Conservation (phyloP, 2,329 filamentous ascomycete genomes). For the Beauveria bassiana region DNA sequence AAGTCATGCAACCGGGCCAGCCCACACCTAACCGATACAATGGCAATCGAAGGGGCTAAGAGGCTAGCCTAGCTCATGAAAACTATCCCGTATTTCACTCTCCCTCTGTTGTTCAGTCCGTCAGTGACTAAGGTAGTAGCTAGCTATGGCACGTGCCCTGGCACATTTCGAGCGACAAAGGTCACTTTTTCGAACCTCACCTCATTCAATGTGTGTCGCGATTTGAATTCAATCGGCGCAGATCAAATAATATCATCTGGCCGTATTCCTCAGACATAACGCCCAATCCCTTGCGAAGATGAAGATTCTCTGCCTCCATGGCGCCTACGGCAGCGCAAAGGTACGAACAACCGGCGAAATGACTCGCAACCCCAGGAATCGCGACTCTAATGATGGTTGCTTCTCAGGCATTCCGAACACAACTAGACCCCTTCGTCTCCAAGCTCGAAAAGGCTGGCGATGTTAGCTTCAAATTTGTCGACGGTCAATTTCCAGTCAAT, state of each 20-base stretch:
- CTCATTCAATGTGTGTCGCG: background rate
- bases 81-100: background rate
- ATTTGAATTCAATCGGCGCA: background rate
- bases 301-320: slow-evolving; percentile 50
- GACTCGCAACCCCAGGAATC: background rate
- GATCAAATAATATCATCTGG: too few species aligned
- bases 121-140: background rate
- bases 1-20: too few species aligned
- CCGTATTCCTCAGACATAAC: background rate
- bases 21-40: background rate
- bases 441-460: slow-evolving; percentile 14
- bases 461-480: slow-evolving; percentile 39
- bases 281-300: slow-evolving; percentile 27
- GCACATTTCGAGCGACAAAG: background rate
- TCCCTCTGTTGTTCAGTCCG: background rate
- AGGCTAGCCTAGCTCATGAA: too few species aligned
- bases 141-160: background rate
- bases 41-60: background rate
- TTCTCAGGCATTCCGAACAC: slow-evolving; percentile 46
- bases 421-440: slow-evolving; percentile 32
- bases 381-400: slow-evolving; percentile 8
- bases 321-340: slow-evolving; percentile 49
- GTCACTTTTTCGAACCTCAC: background rate
- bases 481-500: slow-evolving; percentile 40
- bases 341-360: slow-evolving; percentile 25